phyloP scores from a whole-genome alignment of 768 basidiomycete genomes.

The Phaffia australis region DNA sequence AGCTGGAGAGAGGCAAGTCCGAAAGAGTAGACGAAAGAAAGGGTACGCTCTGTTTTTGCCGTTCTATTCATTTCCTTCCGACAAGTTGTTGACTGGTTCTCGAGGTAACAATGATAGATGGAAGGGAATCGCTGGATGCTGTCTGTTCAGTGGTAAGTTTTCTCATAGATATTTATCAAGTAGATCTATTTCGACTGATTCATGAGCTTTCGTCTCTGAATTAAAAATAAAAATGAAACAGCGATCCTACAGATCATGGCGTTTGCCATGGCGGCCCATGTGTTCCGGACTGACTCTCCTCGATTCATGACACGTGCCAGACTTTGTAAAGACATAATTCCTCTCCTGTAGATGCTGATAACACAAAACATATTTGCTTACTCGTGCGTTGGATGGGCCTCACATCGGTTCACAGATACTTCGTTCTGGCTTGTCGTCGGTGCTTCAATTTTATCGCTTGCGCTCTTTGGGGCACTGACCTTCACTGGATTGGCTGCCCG shows the following conservation, averaged over 20 bases:
- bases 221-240: neutral
- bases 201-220: neutral
- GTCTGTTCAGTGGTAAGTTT: neutral
- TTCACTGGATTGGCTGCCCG: slow-evolving; percentile 19
- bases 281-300: neutral
- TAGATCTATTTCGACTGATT: neutral
- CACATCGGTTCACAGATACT: neutral
- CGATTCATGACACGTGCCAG: no score
- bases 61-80: no score
- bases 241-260: slow-evolving; percentile 9
- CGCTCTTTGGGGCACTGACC: slow-evolving; percentile 15
- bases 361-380: neutral
- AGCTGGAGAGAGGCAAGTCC: slow-evolving; percentile 9
- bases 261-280: slow-evolving; percentile 4
- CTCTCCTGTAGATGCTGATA: neutral
- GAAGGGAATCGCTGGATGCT: no score
- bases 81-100: no score
- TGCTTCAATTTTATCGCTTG: slow-evolving; percentile 3
- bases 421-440: slow-evolving; percentile 12
- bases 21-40: slow-evolving; percentile 14
- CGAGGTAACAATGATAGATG: no score
- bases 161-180: neutral
- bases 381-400: neutral
- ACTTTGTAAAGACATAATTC: neutral
- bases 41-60: slow-evolving; percentile 7